Base-by-base conservation (phyloP, 305 asterid genomes). In the Rubia tinctorum region DNA sequence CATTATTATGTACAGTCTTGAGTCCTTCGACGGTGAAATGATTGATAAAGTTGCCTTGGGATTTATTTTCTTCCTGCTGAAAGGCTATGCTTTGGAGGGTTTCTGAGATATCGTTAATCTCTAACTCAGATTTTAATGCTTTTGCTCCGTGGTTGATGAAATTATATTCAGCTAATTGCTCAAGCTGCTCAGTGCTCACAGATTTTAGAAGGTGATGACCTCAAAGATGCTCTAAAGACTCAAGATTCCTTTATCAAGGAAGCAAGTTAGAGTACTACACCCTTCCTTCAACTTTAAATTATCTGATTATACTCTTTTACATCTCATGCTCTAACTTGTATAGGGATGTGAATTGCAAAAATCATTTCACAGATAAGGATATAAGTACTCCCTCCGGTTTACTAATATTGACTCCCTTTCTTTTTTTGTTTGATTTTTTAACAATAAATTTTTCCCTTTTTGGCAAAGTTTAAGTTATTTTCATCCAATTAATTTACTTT, bases 11-110 rank as follows among this genome's bases (percentile, higher is more conserved):
- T 86, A 79, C 78, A 83, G 70, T 71, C 90, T 89, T 81, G 79
- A 89, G 78, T 71, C 84, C 71, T 92, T 88, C 86, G n/a, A n/a
- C n/a, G n/a, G n/a, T 76, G 92, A 20, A 81, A 84, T 66, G 89
- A 84, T 82, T 92, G 37, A 71, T 88, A 62, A 74, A 81, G 77
- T 64, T 87, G 71, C 86, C 86, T 55, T 85, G 91, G 82, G 96
- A 89, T 69, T 87, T 84, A n/a, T 83, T 85, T 90, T 82, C 86
- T 95, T 81, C 98, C 96, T 72, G 93, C 92, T 76, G 96, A 95
- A 78, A 86, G 90, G 84, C 72, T 81, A 74, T 81, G 81, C 75
- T 92, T 89, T 79, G 97, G 96, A 42, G 72, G 78, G 82, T 92
- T 82, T 79, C 76, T 69, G 95, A 95, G 37, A 83, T 85, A 80